Base-by-base conservation (phyloP, 805 yeast species). In the Yarrowia divulgata region DNA sequence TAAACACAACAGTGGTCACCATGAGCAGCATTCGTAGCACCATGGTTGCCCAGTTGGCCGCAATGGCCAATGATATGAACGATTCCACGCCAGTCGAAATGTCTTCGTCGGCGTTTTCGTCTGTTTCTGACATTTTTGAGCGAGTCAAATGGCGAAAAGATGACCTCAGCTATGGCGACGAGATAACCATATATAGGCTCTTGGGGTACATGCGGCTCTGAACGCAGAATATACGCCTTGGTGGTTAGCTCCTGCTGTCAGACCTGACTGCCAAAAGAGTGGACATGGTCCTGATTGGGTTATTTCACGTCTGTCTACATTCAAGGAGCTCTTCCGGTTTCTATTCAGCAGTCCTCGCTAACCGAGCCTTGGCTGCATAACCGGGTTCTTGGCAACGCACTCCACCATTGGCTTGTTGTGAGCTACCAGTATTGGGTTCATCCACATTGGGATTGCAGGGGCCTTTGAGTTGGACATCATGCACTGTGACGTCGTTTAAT, bases 31-130 rank as follows among this genome's bases (percentile, higher is more conserved):
- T 16, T 29, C 52, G n/a, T 5, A 48, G 32, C 4, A 23, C 9
- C 52, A 48, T 48, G 9, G 52, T 48, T 10, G 29, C 34, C 35
- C 34, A 48, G 52, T 48, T 48, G n/a, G 52, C 52, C 6, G 35
- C 9, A 14, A 48, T 23, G 3, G 35, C 52, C 6, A 19, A 7
- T 4, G 18, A 8, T 14, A 48, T 29, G n/a, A 23, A 14, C n/a
- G 29, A 4, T 14, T 48, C 52, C 12, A 8, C 35, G 34, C 7
- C 29, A 14, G 34, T 23, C 18, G 34, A 13, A 13, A 40, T 2
- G n/a, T 40, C 43, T 16, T 40, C 43, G 2, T 35, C 39, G 8
- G 18, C 18, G 43, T 40, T 14, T 10, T 29, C 52, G n/a, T 48
- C 52, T 18, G 18, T 13, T 8, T 29, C 14, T 5, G 18, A 5